Percentiles rank a stretch among this genome's conserved stretches.
Conservation (phyloP, 441 rosid genomes). For the Geranium incanum region DNA sequence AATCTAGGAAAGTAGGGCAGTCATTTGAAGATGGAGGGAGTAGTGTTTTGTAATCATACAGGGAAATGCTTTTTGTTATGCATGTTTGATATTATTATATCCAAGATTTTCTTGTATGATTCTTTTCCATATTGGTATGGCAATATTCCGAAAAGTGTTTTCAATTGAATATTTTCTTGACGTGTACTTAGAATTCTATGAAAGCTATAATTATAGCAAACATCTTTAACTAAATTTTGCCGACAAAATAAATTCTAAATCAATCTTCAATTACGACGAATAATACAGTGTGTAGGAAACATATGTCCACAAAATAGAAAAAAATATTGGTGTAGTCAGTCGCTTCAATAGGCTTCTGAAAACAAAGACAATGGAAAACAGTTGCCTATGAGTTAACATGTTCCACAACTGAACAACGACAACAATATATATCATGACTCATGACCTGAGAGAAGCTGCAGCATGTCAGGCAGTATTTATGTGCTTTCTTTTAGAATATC, state of each 20-base stretch:
- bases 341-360: not conserved
- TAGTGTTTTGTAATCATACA: not conserved
- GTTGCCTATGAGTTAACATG: not conserved
- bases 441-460: not conserved
- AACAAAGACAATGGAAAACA: not conserved
- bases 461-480: not conserved
- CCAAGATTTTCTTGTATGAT: not conserved
- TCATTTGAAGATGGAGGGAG: not conserved
- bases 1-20: not conserved
- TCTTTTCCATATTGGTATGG: not conserved
- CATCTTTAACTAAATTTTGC: not conserved
- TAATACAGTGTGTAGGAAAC: not conserved
- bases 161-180: not conserved
- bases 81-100: conserved; percentile 1
- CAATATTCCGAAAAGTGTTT: not conserved
- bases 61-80: not conserved
- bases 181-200: not conserved
- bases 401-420: not conserved
- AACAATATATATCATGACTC: not conserved
- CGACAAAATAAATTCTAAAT: not conserved
- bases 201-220: not conserved
- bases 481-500: not conserved
- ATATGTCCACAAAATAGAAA: not conserved
- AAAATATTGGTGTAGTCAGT: not conserved
- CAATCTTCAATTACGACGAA: not conserved